Evolutionary conservation across 495 filamentous ascomycete species (phyloP), one percentile per base, ranked within the genome.

Genomic region (Podospora anserina): DNA sequence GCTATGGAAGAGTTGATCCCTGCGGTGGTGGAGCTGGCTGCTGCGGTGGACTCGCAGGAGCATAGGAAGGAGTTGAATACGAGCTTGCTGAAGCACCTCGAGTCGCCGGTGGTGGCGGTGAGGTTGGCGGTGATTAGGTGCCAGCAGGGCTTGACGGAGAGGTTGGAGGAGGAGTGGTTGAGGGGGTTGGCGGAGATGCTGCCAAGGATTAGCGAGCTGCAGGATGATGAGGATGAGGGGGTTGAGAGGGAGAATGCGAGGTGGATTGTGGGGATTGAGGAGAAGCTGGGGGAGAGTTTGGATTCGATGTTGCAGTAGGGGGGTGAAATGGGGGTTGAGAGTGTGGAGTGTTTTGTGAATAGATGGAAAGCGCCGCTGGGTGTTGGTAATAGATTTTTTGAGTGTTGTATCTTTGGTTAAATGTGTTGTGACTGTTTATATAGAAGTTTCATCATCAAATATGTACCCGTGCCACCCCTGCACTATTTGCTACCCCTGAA

Each of bases 201-300:
- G 71, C 95, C 95, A 39, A 91, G 92, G 65, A 95, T 99, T 63
- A 94, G 90, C 69, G 95, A 99, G 79, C 74, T 96, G 69, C 90
- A 95, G 82, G 96, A 99, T 78, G 95, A 99, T 77, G 95, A 97
- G 70, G 92, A 97, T 70, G 94, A 97, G 79, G 82, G 78, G 27
- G 94, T 99, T 54, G 95, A 97, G 83, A 81, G 88, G 71, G 94
- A 97, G 82, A 91, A 92, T 9, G 83, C 90, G 75, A 85, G 87
- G 66, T 95, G 94, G 92, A 91, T 97, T 69, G 87, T 89, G 78
- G 86, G 84, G 78, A 94, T 99, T 72, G 95, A 98, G 79, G 86
- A 84, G 63, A 89, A 94, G 34, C 78, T 97, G 59, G 95, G 95
- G 9, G 92, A 96, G 82, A 90, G 88, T 65, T 79, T 99, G 74